A percentile compares a stretch with the other conserved stretches of the same genome.
Conservation (phyloP, 257 asterid species). For the Osmanthus fragrans region DNA sequence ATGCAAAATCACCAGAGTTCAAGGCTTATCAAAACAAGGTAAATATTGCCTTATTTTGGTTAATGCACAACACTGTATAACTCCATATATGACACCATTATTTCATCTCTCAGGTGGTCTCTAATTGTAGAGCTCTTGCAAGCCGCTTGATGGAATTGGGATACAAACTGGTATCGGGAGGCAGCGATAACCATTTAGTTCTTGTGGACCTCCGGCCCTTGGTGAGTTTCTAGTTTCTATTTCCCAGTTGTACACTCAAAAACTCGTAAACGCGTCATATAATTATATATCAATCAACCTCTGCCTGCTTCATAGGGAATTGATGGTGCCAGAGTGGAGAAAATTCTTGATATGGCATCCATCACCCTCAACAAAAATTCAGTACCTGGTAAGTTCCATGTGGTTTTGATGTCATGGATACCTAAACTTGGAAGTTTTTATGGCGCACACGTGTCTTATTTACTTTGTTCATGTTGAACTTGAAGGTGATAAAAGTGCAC, state of each 20-base stretch:
- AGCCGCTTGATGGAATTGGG: constrained; percentile 72
- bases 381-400: constrained; percentile 71
- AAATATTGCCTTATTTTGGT: not conserved
- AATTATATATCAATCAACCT: not conserved
- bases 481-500: constrained; percentile 89
- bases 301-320: constrained; percentile 52
- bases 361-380: constrained; percentile 94
- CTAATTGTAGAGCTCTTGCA: constrained; percentile 92
- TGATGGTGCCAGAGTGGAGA: constrained; percentile 97
- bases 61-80: not conserved
- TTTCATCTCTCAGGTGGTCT: constrained; percentile 55
- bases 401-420: not conserved
- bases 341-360: constrained; percentile 91
- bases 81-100: constrained; percentile 19
- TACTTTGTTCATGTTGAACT: not conserved
- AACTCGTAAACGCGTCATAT: not conserved
- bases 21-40: constrained; percentile 77
- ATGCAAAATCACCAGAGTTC: constrained; percentile 74
- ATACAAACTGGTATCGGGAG: constrained; percentile 86
- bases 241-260: not conserved
- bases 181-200: constrained; percentile 95
- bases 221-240: constrained; percentile 40
- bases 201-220: constrained; percentile 95
- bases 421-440: not conserved
- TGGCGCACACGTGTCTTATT: not conserved